Evolutionary conservation across 1,139 yeast genomes (phyloP), one percentile per base, ranked within the genome.

Genomic region (Keqinozyma sinolaborantium): DNA sequence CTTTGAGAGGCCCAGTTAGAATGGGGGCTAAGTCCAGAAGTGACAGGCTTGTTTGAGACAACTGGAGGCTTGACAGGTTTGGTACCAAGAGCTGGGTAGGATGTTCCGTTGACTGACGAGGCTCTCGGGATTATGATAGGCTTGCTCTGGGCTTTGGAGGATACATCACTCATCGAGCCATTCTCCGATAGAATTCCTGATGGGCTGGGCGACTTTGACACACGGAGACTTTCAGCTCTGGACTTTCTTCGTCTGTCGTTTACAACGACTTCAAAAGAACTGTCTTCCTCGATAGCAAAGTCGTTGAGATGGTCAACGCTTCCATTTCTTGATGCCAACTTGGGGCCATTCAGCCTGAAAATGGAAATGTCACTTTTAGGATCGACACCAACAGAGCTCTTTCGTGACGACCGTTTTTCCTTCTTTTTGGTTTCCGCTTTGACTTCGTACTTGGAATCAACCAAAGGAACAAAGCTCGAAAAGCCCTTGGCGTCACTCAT

Each of bases 401-500:
- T 56, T 43, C 72, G 51, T 16, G 67, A 50, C 26, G 45, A 47
- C 26, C 44, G 48, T 27, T 62, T 37, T 36, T 45, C 39, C 30
- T 40, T 42, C 37, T 47, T 42, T 4, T 30, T 32, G 14, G 36
- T 38, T 2, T 40, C 48, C 16, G 40, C 43, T 25, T 44, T 53
- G 1, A 31, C 29, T 10, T 58, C 61, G 12, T 48, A 38, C 31
- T 54, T 59, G 3, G 58, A 42, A 47, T 76, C 81, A 30, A 76
- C 49, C 28, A 74, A 46, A 2, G 85, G 81, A 24, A 60, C 70
- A 43, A 78, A 76, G 1, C 60, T 48, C 23, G 38, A 21, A 30
- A 40, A 60, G 0, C 72, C 73, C 32, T 58, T 60, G 3, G 63
- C 56, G 38, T 70, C 67, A 37, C 61, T 69, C 53, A 81, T 66